A percentile compares a stretch with the other conserved stretches of the same genome.
phyloP scores from a whole-genome alignment of 768 basidiomycete genomes.

The Sutorius australiensis region DNA sequence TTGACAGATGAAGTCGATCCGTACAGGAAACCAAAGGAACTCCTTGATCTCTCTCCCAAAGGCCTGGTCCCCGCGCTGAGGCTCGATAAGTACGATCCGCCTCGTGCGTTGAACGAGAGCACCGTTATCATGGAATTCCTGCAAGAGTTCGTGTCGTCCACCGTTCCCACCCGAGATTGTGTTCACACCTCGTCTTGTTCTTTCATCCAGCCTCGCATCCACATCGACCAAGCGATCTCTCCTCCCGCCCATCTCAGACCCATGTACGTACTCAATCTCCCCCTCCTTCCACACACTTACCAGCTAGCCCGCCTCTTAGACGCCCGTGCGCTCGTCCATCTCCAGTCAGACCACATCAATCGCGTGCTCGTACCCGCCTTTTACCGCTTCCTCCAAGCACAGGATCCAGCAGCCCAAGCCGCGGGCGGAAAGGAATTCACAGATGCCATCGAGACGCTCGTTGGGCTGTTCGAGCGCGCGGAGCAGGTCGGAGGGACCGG shows the following conservation, averaged over 20 bases:
- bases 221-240: conserved; percentile 47
- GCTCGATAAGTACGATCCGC: conserved; percentile 50
- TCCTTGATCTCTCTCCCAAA: conserved; percentile 79
- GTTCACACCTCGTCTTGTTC: background rate
- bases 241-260: conserved; percentile 53
- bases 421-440: conserved; percentile 51
- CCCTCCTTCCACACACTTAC: background rate
- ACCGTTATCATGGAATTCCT: conserved; percentile 76
- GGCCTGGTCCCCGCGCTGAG: conserved; percentile 73
- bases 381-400: conserved; percentile 72
- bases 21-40: conserved; percentile 75
- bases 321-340: conserved; percentile 60
- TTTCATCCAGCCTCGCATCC: conserved; percentile 43
- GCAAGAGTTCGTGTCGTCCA: conserved; percentile 53
- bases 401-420: conserved; percentile 51
- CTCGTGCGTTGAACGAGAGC: conserved; percentile 71
- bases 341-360: conserved; percentile 66
- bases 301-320: conserved; percentile 37
- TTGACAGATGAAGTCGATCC: conserved; percentile 72
- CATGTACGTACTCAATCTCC: conserved; percentile 43
- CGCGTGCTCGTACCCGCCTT: conserved; percentile 65
- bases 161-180: background rate
- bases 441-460: conserved; percentile 47
- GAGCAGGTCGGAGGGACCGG: conserved; percentile 51
- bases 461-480: conserved; percentile 48